Conservation (phyloP, 768 basidiomycete species). For the Russula sp. region DNA sequence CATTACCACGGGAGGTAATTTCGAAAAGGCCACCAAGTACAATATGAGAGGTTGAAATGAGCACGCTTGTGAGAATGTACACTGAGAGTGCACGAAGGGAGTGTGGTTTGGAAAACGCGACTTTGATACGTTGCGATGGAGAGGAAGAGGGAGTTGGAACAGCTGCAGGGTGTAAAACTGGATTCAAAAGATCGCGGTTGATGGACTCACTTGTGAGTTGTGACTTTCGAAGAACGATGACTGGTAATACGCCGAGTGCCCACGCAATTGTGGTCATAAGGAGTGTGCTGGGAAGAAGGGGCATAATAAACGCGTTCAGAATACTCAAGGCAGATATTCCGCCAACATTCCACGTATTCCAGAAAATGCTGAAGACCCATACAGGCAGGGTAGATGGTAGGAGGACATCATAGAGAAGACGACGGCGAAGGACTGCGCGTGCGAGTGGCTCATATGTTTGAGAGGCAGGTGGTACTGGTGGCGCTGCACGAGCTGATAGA, state of each 20-base stretch:
- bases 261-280: constrained; percentile 38
- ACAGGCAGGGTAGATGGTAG: constrained; percentile 41
- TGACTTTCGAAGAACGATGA: constrained; percentile 48
- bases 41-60: constrained; percentile 39
- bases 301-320: constrained; percentile 36
- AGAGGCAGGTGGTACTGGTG: constrained; percentile 48
- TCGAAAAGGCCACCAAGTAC: constrained; percentile 30
- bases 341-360: constrained; percentile 41
- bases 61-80: constrained; percentile 42
- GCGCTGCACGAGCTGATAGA: constrained; percentile 40
- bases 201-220: constrained; percentile 48
- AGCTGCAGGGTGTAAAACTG: constrained; percentile 29
- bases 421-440: constrained; percentile 52
- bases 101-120: constrained; percentile 40
- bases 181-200: not conserved
- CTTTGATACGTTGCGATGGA: constrained; percentile 41
- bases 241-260: constrained; percentile 47
- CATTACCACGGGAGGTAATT: constrained; percentile 27
- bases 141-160: constrained; percentile 44
- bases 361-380: constrained; percentile 35
- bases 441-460: constrained; percentile 60
- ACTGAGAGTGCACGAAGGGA: constrained; percentile 39
- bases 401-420: constrained; percentile 50
- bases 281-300: constrained; percentile 34
- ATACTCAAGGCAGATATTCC: constrained; percentile 29